phyloP scores from a whole-genome alignment of 192 early-diverging fungal genomes.

The Entomortierella chlamydospora region DNA sequence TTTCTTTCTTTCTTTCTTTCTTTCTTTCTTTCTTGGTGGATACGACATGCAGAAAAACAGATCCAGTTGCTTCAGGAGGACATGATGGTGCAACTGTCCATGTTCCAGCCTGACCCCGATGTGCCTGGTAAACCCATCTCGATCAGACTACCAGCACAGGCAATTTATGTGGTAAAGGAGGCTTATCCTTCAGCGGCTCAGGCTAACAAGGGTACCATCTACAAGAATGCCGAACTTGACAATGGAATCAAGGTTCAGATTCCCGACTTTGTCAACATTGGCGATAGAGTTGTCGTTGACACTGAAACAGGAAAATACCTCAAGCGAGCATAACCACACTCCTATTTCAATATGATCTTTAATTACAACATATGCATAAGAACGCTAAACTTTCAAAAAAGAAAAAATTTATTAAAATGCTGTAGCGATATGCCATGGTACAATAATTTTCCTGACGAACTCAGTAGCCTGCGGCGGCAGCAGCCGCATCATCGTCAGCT shows the following conservation, averaged over 20 bases:
- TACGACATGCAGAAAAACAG: conserved; percentile 21
- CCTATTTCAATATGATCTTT: too few relatives aligned
- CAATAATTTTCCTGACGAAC: neutral
- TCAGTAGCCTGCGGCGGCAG: conserved; percentile 35
- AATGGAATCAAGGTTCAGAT: conserved; percentile 77
- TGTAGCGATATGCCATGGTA: neutral
- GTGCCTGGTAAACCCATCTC: conserved; percentile 63
- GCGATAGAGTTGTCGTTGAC: conserved; percentile 82
- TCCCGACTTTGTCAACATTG: conserved; percentile 84
- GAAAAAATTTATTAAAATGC: too few relatives aligned
- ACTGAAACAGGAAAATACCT: conserved; percentile 72
- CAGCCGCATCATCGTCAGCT: conserved; percentile 40
- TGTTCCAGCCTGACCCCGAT: conserved; percentile 62
- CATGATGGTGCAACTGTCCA: conserved; percentile 41
- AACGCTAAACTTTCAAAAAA: too few relatives aligned
- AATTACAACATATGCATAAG: too few relatives aligned
- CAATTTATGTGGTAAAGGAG: conserved; percentile 67
- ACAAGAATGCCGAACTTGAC: conserved; percentile 72
- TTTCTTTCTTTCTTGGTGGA: conserved; percentile 1
- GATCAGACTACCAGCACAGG: conserved; percentile 70
- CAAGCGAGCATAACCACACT: conserved; percentile 57
- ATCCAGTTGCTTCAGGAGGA: conserved; percentile 26
- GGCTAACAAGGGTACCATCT: conserved; percentile 76
- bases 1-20: conserved; percentile 60
- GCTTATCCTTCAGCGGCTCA: conserved; percentile 62